Evolutionary conservation across 164 flowering plant genomes (phyloP).

Genomic region (Piper longum): DNA sequence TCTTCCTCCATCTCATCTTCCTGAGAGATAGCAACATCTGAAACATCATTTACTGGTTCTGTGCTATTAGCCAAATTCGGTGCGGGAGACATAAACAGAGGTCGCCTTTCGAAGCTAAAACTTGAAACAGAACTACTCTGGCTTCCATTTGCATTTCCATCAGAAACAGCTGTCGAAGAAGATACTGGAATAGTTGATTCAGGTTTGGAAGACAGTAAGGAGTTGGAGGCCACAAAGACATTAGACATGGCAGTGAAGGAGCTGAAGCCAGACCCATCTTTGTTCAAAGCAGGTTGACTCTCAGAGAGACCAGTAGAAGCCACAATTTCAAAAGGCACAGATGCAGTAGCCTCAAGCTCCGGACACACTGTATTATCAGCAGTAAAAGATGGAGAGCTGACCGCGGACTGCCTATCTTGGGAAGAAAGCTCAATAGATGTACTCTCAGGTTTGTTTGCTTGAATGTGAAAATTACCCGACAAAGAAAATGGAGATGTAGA

Average conservation of each 20-base stretch:
- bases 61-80: conserved; percentile 12
- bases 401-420: neutral
- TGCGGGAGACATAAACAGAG: conserved; percentile 8
- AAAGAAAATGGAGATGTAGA: conserved; percentile 1
- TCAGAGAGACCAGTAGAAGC: conserved; percentile 5
- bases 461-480: conserved; percentile 11
- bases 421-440: conserved; percentile 10
- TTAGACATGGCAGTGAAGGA: neutral
- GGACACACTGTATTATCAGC: conserved; percentile 3
- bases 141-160: conserved; percentile 19
- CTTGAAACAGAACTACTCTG: conserved; percentile 12
- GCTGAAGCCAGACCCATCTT: neutral
- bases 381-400: conserved; percentile 8
- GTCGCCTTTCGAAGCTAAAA: conserved; percentile 11
- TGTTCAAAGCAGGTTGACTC: neutral
- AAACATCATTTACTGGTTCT: conserved; percentile 21
- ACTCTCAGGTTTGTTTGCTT: conserved; percentile 9
- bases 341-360: conserved; percentile 1
- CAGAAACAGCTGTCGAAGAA: conserved; percentile 14
- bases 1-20: conserved; percentile 99
- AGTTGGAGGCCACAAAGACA: neutral
- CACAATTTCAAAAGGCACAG: conserved; percentile 14
- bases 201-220: neutral
- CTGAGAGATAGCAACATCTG: conserved; percentile 25
- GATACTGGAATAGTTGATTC: conserved; percentile 7